Base-by-base conservation (phyloP, 345 rosid species). In the Salix caprea region DNA sequence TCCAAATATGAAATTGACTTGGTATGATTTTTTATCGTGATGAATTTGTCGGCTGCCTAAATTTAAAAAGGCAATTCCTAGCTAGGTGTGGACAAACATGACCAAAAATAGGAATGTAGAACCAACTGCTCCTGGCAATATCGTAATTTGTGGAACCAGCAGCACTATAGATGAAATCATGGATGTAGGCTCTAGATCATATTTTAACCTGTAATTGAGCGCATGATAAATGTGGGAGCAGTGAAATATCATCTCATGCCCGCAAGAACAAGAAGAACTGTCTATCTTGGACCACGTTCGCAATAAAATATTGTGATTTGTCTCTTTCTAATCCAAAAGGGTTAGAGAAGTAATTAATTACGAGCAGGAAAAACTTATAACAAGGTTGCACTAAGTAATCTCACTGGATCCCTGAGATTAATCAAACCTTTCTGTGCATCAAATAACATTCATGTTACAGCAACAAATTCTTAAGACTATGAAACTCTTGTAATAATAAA, bases 191-290 rank as follows among this genome's bases (percentile, higher is more conserved):
- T 58, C 28, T 10, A 58, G 14, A 58, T 58, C 26, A 56, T 56
- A 56, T n/a, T 56, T 56, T 56, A 56, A 54, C 24, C 60, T 54
- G 12, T 54, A 19, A 56, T 8, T 21, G 72, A 70, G 54, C 54
- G 44, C 44, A 40, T 40, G 65, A 76, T 70, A 72, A 70, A 72
- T n/a, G 15, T 76, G 67, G 68, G n/a, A 46, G 78, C 74, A 14
- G 40, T 66, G 15, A 50, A 79, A 46, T 23, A 80, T 21, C 37
- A 42, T 42, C 40, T 24, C 39, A 46, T 58, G 74, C 66, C 71
- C 5, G 1, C 19, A 74, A 71, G 64, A 69, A 44, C 11, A 26
- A 23, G 37, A 70, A 46, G 37, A 70, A 46, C 3, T 28, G 28
- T 58, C 15, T 23, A 10, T 28, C 28, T 10, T 26, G 60, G 60